Conservation (phyloP, 306 rosid species). For the Acacia confusa region DNA sequence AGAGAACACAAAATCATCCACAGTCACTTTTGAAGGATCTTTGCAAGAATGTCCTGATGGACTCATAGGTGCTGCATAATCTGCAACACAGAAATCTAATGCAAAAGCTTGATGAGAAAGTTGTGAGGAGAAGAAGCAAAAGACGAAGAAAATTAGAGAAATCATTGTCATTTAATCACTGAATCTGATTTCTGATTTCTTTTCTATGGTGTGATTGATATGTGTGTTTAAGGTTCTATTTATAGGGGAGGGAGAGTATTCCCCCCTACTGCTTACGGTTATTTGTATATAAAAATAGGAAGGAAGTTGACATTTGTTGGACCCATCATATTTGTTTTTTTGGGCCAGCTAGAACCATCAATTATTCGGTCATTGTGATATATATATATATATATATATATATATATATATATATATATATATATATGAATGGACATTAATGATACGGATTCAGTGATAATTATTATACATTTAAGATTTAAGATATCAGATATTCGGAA, state of each 20-base stretch:
- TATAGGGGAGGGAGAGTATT: too few species aligned
- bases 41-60: not conserved
- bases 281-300: not conserved
- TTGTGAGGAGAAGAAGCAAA: constrained; percentile 31
- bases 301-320: not conserved
- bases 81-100: constrained; percentile 82
- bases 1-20: not conserved
- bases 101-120: constrained; percentile 46
- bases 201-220: not conserved
- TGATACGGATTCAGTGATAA: not conserved
- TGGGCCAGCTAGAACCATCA: not conserved
- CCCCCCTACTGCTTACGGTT: not conserved
- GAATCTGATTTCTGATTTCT: not conserved
- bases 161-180: constrained; percentile 30
- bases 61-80: constrained; percentile 38
- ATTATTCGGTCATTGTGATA: not conserved
- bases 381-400: too few species aligned
- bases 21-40: not conserved
- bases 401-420: too few species aligned
- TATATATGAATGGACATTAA: not conserved
- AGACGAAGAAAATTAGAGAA: constrained; percentile 37
- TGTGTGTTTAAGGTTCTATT: not conserved
- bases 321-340: too few species aligned
- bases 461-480: not conserved
- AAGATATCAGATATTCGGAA: not conserved